Evolutionary conservation across 1,284 basidiomycete genomes (phyloP), one percentile per base, ranked within the genome.

Genomic region (Ustilago shanxiensis): DNA sequence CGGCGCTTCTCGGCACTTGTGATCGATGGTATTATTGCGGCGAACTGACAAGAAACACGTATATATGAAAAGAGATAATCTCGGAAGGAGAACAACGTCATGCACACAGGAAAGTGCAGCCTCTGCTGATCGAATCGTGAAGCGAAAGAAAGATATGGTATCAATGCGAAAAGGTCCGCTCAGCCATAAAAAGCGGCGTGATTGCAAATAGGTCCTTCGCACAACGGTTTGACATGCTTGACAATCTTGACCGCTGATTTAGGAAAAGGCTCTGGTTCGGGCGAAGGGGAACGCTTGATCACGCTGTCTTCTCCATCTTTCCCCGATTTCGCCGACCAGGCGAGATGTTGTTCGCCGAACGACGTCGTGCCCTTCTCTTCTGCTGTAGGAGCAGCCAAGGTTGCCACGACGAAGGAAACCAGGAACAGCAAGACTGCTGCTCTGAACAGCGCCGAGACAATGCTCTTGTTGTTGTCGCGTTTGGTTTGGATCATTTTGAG

Each of bases 151-250:
- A 1, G 41, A 20, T 22, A n/a, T 20, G 16, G 9, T 44, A 6
- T 7, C 1, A 16, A 7, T 18, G 5, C 41, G 41, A 9, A 16
- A 44, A 11, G 41, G 20, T 44, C 6, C 0, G 7, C 9, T 55
- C 47, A 66, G 22, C 64, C 61, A 31, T 53, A 49, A 28, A 70
- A 75, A 6, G 50, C 60, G 11, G 67, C 72, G 33, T 75, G 72
- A n/a, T 64, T 75, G 60, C 72, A 75, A 20, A 70, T 75, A 22
- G 51, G 37, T 7, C 65, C 57, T 18, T 65, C 57, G 61, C 71
- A 73, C 10, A 44, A 11, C 4, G 45, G 24, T 26, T 67, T 73
- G 52, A 54, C 55, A 33, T 74, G 66, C 49, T 74, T 68, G 37
- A 62, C 55, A 20, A 74, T 66, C 24, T 56, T 47, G 41, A 35